Evolutionary conservation across 495 filamentous ascomycete species (phyloP), one percentile per base, ranked within the genome.

Genomic region (Tetracladium setigerum): DNA sequence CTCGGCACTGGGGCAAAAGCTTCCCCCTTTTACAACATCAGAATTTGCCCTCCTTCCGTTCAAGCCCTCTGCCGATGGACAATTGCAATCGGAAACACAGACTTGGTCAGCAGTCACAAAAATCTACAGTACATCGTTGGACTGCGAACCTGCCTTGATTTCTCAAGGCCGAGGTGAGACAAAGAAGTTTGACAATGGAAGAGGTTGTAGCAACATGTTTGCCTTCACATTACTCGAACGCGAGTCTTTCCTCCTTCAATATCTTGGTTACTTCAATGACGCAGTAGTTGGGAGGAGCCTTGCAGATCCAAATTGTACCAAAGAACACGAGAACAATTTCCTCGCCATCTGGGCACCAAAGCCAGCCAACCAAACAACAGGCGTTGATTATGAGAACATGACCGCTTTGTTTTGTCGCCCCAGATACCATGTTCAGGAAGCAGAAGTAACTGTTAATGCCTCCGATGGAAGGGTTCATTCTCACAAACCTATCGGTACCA

Each of bases 361-460:
- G 1, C 12, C 34, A 1, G 34, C 46, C 2, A 4, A 37, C 9
- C 27, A 9, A 13, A 31, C 24, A 11, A 30, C 22, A 9, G 38
- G 24, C 3, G 18, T 30, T 1, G 22, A 27, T 27, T 47, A 52
- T 16, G 30, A 34, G 2, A 48, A 62, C 18, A 14, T 61, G 12
- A 68, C 64, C 5, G 53, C 57, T 4, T 35, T 68, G 0, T 73
- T 61, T 27, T 75, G 71, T 45, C 42, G 61, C 17, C 44, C 71
- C 1, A 58, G 13, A 1, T 75, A 75, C 41, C 62, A 56, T 38
- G 43, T 49, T 8, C 62, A 66, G 38, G 18, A 61, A 2, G 56
- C 67, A 11, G 49, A 57, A 12, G 57, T 64, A 4, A 62, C 61
- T 0, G 46, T 74, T 0, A 45, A 55, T 13, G 47, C 53, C 0